A percentile compares a stretch with the other conserved stretches of the same genome.
Evolutionary conservation across 257 asterid species (phyloP).

Genomic region (Fraxinus quadrangulata): DNA sequence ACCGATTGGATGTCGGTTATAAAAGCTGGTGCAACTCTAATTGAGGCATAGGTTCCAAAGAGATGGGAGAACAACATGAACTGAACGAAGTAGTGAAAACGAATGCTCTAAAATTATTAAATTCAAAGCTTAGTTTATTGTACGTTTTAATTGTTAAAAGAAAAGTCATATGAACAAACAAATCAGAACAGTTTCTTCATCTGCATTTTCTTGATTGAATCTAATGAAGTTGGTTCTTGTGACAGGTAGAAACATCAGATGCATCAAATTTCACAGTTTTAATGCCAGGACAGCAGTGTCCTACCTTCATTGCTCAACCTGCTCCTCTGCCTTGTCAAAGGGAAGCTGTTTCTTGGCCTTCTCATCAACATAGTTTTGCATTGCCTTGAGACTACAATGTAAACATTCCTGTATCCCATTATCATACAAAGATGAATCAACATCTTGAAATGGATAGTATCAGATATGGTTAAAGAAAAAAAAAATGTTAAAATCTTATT

Average conservation of each 20-base stretch:
- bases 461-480: neutral
- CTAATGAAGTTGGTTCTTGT: constrained; percentile 17
- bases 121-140: too few relatives aligned
- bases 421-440: neutral
- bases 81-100: too few relatives aligned
- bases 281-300: constrained; percentile 88
- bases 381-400: constrained; percentile 16
- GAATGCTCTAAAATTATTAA: too few relatives aligned
- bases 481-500: too few relatives aligned
- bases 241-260: constrained; percentile 49
- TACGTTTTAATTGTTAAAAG: neutral
- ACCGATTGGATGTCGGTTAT: neutral
- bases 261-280: constrained; percentile 65
- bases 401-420: constrained; percentile 15
- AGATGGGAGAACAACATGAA: too few relatives aligned
- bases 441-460: neutral
- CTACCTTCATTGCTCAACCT: constrained; percentile 82
- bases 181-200: too few relatives aligned
- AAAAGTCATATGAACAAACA: neutral
- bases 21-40: too few relatives aligned
- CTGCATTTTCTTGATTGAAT: neutral
- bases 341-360: constrained; percentile 66
- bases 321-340: constrained; percentile 77
- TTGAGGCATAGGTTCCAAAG: too few relatives aligned
- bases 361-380: constrained; percentile 44